These are phyloP conservation scores for Yamadazyma triangularis DNA, from an alignment of 1,139 yeast species.

Conservation along the genomic window DNA sequence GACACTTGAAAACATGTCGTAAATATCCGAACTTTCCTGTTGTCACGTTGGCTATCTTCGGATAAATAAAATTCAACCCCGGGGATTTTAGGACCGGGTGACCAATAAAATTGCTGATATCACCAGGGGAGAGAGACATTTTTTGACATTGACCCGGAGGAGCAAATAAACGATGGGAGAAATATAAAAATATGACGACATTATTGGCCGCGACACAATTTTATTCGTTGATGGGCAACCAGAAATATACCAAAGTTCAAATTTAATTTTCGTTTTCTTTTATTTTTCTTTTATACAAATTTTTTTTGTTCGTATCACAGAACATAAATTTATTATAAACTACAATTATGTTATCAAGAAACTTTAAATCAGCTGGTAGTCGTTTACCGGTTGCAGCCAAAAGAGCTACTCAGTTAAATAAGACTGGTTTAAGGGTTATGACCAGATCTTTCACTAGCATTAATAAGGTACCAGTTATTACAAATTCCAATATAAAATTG, in stretches of 20 bases:
- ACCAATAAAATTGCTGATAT: neutral
- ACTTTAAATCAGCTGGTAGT: constrained; percentile 14
- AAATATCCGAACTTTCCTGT: too few species aligned
- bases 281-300: too few species aligned
- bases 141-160: neutral
- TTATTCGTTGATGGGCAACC: neutral
- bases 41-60: too few species aligned
- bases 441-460: neutral
- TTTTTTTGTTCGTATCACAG: too few species aligned
- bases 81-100: neutral
- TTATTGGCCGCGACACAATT: neutral
- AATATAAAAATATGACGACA: neutral
- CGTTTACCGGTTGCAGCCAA: constrained; percentile 12
- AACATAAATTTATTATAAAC: too few species aligned
- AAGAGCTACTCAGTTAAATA: neutral
- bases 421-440: neutral
- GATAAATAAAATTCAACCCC: too few species aligned
- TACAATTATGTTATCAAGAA: constrained; percentile 20
- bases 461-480: neutral
- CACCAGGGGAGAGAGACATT: neutral
- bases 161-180: neutral
- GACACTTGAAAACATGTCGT: too few species aligned
- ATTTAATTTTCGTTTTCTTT: too few species aligned
- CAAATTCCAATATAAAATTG: neutral
- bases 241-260: too few species aligned